Percentiles rank a stretch among this genome's conserved stretches.
Conservation (phyloP, 2,329 filamentous ascomycete species). For the Sclerotinia subarctica region DNA sequence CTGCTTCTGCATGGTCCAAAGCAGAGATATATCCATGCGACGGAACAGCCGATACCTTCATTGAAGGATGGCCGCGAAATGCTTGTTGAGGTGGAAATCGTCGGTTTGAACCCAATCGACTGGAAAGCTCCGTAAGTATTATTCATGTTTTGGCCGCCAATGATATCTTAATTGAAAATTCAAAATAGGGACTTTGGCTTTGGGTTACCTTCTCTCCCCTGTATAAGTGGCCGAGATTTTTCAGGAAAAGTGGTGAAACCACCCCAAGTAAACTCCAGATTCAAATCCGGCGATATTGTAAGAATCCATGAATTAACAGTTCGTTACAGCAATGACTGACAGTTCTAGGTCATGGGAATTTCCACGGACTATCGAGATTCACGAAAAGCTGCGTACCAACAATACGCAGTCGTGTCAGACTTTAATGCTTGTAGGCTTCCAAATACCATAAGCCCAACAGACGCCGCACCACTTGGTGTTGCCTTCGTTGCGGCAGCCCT, state of each 20-base stretch:
- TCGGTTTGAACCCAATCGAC: conserved; percentile 75
- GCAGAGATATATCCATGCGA: conserved; percentile 48
- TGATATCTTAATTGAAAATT: conserved; percentile 2
- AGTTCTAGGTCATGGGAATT: conserved; percentile 38
- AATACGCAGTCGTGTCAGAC: conserved; percentile 51
- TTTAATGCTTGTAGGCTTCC: conserved; percentile 37
- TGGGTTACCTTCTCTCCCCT: conserved; percentile 35
- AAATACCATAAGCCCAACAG: conserved; percentile 23
- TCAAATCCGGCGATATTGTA: conserved; percentile 55
- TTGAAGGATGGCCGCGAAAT: conserved; percentile 56
- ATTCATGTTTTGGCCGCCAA: conserved; percentile 43
- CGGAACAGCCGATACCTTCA: conserved; percentile 47
- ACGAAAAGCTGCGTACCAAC: conserved; percentile 36
- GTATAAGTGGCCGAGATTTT: conserved; percentile 49
- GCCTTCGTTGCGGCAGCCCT: conserved; percentile 60
- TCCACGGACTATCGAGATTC: conserved; percentile 38
- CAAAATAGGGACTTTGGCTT: conserved; percentile 36
- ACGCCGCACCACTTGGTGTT: conserved; percentile 36
- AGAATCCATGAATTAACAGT: conserved; percentile 14
- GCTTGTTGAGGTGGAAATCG: conserved; percentile 54
- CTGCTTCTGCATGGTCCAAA: conserved; percentile 50
- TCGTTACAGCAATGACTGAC: conserved; percentile 31
- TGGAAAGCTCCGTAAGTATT: conserved; percentile 75
- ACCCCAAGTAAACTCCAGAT: conserved; percentile 43
- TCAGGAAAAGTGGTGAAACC: conserved; percentile 59